Percentiles rank a stretch among this genome's conserved stretches.
Evolutionary conservation across 306 rosid species (phyloP).

Genomic region (Fragaria iinumae): DNA sequence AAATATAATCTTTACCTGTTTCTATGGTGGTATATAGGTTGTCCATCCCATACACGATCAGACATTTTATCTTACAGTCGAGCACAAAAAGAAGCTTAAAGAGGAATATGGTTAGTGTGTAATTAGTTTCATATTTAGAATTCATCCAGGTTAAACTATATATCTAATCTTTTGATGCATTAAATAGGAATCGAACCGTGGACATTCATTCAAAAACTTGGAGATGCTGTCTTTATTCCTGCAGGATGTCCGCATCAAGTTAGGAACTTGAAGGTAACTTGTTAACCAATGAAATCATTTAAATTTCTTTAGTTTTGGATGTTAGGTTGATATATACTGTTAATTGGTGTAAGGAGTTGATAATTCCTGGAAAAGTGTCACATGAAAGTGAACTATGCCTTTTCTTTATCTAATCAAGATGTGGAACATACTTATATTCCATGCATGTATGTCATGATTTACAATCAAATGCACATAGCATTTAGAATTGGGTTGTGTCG

Average conservation of each 20-base stretch:
- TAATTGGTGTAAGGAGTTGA: not conserved
- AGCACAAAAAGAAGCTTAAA: conserved; percentile 72
- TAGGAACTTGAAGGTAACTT: conserved; percentile 45
- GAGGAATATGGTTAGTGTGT: conserved; percentile 64
- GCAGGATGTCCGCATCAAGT: conserved; percentile 65
- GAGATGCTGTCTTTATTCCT: conserved; percentile 56
- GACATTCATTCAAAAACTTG: conserved; percentile 51
- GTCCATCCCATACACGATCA: conserved; percentile 75
- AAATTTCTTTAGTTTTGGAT: not conserved
- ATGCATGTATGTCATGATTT: not conserved
- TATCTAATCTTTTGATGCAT: not conserved
- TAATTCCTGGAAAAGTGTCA: not conserved
- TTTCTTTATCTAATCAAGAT: not conserved
- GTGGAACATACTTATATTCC: not conserved
- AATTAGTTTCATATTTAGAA: not conserved
- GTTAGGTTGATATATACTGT: not conserved
- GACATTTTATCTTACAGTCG: conserved; percentile 57
- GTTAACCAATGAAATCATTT: not conserved
- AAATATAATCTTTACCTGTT: not conserved
- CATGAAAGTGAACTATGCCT: not conserved
- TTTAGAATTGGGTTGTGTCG: not conserved
- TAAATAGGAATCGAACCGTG: conserved; percentile 52
- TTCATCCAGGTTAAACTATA: not conserved
- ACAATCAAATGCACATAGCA: not conserved
- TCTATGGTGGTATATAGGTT: conserved; percentile 39